Conservation (phyloP, 495 filamentous ascomycete genomes). For the Trichocladium antarcticum region DNA sequence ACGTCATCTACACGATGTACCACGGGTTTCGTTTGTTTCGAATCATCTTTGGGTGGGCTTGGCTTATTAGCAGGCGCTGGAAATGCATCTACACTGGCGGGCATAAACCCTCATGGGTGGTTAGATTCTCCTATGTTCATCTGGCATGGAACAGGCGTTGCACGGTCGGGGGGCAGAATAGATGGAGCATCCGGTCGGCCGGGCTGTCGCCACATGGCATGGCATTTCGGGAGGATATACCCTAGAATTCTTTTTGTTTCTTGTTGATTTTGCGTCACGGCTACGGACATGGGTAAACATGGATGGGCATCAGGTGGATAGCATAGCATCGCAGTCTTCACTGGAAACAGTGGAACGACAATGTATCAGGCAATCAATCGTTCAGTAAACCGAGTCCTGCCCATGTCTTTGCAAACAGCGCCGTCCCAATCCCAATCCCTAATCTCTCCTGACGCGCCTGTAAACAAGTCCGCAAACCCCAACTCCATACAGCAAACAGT, state of each 20-base stretch:
- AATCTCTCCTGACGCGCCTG: no score
- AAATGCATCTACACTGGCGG: not conserved
- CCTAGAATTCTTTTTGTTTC: no score
- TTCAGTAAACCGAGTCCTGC: no score
- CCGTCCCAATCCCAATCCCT: no score
- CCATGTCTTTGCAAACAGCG: no score
- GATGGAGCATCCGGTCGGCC: not conserved
- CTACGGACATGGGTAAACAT: no score
- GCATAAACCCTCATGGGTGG: not conserved
- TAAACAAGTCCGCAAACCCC: not conserved
- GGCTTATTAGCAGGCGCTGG: not conserved
- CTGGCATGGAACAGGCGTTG: not conserved
- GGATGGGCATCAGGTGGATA: no score
- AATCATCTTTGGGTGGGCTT: not conserved
- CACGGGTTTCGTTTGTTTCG: not conserved
- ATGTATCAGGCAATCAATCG: no score
- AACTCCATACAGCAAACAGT: conserved; percentile 5
- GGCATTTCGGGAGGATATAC: not conserved
- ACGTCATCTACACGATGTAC: no score
- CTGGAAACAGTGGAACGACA: no score
- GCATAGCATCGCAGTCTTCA: no score
- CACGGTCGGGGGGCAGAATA: not conserved
- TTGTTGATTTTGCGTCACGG: no score
- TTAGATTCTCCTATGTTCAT: not conserved
- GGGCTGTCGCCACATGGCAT: not conserved